Evolutionary conservation across 768 basidiomycete genomes (phyloP).

Genomic region (Pisolithus albus): DNA sequence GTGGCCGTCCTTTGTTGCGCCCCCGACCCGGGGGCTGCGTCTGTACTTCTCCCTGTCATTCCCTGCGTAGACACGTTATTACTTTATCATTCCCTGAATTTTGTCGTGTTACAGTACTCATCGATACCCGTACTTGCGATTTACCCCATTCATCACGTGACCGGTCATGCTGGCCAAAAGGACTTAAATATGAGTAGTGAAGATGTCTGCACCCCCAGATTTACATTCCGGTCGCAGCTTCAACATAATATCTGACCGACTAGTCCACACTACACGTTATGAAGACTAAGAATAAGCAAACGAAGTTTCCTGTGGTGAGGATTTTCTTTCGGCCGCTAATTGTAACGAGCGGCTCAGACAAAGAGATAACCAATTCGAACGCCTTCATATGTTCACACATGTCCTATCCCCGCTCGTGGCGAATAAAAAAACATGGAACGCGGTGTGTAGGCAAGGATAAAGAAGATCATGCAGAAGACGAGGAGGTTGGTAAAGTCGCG

Average conservation of each 20-base stretch:
- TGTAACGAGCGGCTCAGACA: neutral
- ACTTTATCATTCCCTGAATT: too few species aligned
- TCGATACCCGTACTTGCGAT: too few species aligned
- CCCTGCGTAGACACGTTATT: too few species aligned
- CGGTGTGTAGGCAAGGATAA: conserved; percentile 77
- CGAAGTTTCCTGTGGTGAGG: conserved; percentile 86
- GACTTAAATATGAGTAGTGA: neutral
- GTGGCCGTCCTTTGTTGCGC: too few species aligned
- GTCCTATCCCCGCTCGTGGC: neutral
- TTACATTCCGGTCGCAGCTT: neutral
- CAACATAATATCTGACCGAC: neutral
- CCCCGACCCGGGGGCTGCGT: too few species aligned
- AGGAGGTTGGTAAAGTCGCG: conserved; percentile 97
- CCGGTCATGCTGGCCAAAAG: neutral
- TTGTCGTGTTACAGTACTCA: neutral
- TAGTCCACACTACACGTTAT: conserved; percentile 29
- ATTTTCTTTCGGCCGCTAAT: neutral
- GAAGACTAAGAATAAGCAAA: conserved; percentile 90
- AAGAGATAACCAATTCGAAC: neutral
- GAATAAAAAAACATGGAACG: neutral
- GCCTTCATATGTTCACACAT: neutral
- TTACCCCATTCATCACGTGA: neutral
- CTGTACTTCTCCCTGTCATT: too few species aligned
- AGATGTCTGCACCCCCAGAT: neutral
- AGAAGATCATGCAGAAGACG: conserved; percentile 99